Conservation (phyloP, 2,329 filamentous ascomycete species). For the Phialophora expanda region DNA sequence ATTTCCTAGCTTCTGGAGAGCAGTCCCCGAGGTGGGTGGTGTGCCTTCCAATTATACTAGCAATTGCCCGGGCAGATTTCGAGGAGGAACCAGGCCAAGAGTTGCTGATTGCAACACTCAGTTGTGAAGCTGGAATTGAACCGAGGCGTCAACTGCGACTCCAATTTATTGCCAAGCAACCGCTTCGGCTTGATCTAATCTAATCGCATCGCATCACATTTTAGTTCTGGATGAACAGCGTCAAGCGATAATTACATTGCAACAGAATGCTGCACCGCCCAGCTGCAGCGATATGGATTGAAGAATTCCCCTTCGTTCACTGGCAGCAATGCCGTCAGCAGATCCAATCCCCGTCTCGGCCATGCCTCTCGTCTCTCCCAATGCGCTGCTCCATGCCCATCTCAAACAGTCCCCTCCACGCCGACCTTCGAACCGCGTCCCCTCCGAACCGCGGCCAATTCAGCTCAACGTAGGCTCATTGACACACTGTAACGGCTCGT, state of each 20-base stretch:
- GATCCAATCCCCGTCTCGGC: conserved; percentile 30
- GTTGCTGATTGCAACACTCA: too few relatives aligned
- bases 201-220: not conserved
- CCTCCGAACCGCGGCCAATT: conserved; percentile 71
- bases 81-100: too few relatives aligned
- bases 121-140: too few relatives aligned
- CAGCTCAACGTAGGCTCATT: conserved; percentile 81
- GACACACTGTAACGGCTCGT: conserved; percentile 86
- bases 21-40: too few relatives aligned
- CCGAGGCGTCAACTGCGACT: too few relatives aligned
- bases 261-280: not conserved
- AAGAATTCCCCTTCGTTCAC: not conserved
- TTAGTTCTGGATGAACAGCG: not conserved
- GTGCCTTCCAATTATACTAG: too few relatives aligned
- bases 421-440: conserved; percentile 80
- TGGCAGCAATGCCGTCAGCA: conserved; percentile 29
- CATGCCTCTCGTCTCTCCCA: conserved; percentile 57
- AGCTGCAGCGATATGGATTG: not conserved
- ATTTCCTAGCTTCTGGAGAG: too few relatives aligned
- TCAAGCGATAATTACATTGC: not conserved
- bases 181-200: not conserved
- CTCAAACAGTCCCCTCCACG: conserved; percentile 68
- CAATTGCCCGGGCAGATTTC: too few relatives aligned
- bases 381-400: conserved; percentile 87
- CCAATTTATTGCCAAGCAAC: too few relatives aligned